phyloP scores from a whole-genome alignment of 2,329 filamentous ascomycete genomes.

The Tolypocladium nubicola region DNA sequence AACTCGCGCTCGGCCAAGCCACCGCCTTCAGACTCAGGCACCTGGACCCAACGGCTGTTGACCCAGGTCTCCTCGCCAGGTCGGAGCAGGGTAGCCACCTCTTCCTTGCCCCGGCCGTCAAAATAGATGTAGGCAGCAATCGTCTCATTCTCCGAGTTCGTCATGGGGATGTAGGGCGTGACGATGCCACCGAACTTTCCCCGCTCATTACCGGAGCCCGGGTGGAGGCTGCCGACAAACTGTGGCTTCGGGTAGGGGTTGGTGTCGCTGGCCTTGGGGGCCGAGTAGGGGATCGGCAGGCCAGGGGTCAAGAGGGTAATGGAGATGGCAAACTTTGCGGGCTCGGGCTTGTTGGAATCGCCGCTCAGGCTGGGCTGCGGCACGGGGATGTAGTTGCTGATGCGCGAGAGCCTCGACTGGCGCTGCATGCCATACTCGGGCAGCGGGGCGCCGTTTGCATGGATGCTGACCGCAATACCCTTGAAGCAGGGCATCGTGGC shows the following conservation, averaged over 20 bases:
- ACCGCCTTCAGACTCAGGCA: constrained; percentile 82
- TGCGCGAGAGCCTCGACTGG: constrained; percentile 80
- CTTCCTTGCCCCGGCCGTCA: constrained; percentile 87
- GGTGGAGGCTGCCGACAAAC: constrained; percentile 59
- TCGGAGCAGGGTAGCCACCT: constrained; percentile 86
- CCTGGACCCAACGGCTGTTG: constrained; percentile 93
- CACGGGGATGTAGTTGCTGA: constrained; percentile 95
- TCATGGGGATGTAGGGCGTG: constrained; percentile 83
- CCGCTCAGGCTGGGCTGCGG: constrained; percentile 64
- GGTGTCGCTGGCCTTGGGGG: constrained; percentile 65
- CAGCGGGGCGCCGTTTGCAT: constrained; percentile 69
- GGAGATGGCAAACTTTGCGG: constrained; percentile 94
- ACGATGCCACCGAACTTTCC: constrained; percentile 45
- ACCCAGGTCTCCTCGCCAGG: constrained; percentile 98
- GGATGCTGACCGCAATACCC: constrained; percentile 96
- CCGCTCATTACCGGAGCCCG: constrained; percentile 37
- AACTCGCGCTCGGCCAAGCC: constrained; percentile 95
- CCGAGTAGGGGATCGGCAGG: constrained; percentile 84
- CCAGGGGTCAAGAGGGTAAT: constrained; percentile 89
- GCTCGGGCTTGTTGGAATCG: constrained; percentile 67
- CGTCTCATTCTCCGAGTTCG: constrained; percentile 87
- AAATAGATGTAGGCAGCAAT: constrained; percentile 99
- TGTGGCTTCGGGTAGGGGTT: constrained; percentile 76
- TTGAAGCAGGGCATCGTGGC: constrained; percentile 87
- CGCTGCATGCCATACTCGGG: constrained; percentile 92